phyloP scores from a whole-genome alignment of 768 basidiomycete genomes.

The Galerina sulciceps region DNA sequence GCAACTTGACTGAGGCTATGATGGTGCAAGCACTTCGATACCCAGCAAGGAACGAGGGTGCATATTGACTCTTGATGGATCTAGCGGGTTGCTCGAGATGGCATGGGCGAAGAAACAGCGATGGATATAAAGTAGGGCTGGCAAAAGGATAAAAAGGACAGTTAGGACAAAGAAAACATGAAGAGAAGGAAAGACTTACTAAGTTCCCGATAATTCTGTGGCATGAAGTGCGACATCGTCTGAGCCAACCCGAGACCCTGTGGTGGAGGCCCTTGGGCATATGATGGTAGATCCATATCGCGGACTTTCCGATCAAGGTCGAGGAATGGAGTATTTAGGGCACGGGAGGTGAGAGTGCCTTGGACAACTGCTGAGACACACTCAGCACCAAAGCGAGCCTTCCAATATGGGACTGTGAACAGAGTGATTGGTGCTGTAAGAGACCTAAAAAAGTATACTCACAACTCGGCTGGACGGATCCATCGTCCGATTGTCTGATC shows the following conservation, averaged over 20 bases:
- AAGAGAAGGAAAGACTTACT: conserved; percentile 44
- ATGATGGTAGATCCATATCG: conserved; percentile 69
- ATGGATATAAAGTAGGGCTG: conserved; percentile 76
- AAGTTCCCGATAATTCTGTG: conserved; percentile 70
- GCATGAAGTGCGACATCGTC: conserved; percentile 80
- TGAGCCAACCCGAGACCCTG: conserved; percentile 55
- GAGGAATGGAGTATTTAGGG: conserved; percentile 65
- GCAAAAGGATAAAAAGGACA: background rate
- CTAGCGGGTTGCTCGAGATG: conserved; percentile 60
- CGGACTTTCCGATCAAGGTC: conserved; percentile 70
- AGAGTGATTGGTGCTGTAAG: background rate
- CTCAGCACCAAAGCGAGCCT: conserved; percentile 68
- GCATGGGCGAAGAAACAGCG: conserved; percentile 81
- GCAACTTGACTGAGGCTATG: conserved; percentile 47
- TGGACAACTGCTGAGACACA: conserved; percentile 72
- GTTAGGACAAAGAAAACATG: background rate
- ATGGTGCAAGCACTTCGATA: conserved; percentile 70
- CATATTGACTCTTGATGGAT: conserved; percentile 71
- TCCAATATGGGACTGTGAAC: conserved; percentile 65
- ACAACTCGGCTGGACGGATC: conserved; percentile 63
- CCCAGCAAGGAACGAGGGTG: conserved; percentile 69
- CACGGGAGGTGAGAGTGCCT: conserved; percentile 66
- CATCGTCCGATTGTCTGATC: conserved; percentile 63
- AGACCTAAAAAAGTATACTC: conserved; percentile 26
- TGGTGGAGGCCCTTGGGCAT: conserved; percentile 55